Evolutionary conservation across 108 stramenopile genomes (phyloP).

Genomic region (Phaeodactylum tricornutum): DNA sequence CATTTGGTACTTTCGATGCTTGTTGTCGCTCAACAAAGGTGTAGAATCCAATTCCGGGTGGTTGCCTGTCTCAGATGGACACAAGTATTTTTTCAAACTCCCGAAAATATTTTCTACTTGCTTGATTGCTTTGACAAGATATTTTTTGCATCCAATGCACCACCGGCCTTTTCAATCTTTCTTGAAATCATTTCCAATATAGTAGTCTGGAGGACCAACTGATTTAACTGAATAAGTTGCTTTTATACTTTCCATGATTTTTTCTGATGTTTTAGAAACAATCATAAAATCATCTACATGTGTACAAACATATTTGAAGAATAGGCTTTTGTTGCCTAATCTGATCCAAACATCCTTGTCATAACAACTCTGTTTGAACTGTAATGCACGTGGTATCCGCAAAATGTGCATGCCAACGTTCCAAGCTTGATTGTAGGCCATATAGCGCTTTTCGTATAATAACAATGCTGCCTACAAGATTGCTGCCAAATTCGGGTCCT

Average conservation of each 20-base stretch:
- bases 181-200: not conserved
- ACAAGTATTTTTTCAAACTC: not conserved
- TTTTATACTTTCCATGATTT: not conserved
- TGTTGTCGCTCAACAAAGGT: slow-evolving; percentile 2
- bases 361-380: slow-evolving; percentile 2
- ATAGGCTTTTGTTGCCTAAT: no score
- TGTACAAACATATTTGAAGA: slow-evolving; percentile 18
- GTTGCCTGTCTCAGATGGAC: slow-evolving; percentile 13
- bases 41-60: slow-evolving; percentile 19
- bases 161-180: not conserved
- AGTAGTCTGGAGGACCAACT: not conserved
- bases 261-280: slow-evolving; percentile 3
- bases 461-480: not conserved
- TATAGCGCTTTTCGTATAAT: slow-evolving; percentile 12
- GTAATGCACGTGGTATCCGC: no score
- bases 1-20: slow-evolving; percentile 13
- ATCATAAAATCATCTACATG: slow-evolving; percentile 19
- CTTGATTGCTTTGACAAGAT: not conserved
- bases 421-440: slow-evolving; percentile 1
- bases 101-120: not conserved
- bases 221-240: not conserved
- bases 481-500: slow-evolving; percentile 18
- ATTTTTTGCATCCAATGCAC: not conserved
- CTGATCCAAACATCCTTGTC: slow-evolving; percentile 14
- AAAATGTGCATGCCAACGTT: slow-evolving; percentile 4